A percentile compares a stretch with the other conserved stretches of the same genome.
These are phyloP conservation scores for Exophiala alcalophila DNA, from an alignment of 2,329 filamentous ascomycete genomes.

Conservation along the genomic window DNA sequence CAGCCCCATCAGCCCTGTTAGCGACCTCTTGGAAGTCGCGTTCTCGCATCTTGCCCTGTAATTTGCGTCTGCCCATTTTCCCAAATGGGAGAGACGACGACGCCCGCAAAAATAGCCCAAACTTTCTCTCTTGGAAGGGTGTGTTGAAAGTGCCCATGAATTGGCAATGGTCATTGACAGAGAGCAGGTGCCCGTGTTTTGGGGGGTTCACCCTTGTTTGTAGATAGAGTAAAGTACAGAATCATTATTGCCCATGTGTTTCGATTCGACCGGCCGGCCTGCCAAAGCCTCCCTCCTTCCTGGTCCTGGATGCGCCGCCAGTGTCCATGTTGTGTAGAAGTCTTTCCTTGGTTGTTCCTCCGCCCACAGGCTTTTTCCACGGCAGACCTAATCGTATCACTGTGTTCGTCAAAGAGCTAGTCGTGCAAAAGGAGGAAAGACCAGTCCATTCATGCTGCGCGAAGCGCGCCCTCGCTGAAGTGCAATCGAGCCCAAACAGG, in stretches of 20 bases:
- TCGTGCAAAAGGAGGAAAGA: conserved; percentile 11
- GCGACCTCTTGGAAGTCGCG: no score
- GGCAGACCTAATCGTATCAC: conserved; percentile 8
- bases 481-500: no score
- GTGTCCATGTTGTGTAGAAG: conserved; percentile 2
- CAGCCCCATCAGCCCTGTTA: no score
- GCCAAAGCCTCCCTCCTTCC: conserved; percentile 3
- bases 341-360: conserved; percentile 9
- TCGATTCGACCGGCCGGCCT: conserved; percentile 2
- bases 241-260: conserved; percentile 10
- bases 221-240: no score
- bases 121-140: no score
- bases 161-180: no score
- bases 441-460: conserved; percentile 16
- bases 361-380: conserved; percentile 5
- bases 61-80: no score
- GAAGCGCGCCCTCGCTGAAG: conserved; percentile 16
- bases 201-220: neutral
- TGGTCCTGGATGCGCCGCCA: conserved; percentile 1
- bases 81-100: no score
- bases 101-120: no score
- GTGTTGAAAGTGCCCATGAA: no score
- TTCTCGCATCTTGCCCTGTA: no score
- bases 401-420: conserved; percentile 6
- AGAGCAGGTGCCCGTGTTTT: neutral